These are phyloP conservation scores for Trifolium subterraneum DNA, from an alignment of 306 rosid genomes.

Conservation along the genomic window DNA sequence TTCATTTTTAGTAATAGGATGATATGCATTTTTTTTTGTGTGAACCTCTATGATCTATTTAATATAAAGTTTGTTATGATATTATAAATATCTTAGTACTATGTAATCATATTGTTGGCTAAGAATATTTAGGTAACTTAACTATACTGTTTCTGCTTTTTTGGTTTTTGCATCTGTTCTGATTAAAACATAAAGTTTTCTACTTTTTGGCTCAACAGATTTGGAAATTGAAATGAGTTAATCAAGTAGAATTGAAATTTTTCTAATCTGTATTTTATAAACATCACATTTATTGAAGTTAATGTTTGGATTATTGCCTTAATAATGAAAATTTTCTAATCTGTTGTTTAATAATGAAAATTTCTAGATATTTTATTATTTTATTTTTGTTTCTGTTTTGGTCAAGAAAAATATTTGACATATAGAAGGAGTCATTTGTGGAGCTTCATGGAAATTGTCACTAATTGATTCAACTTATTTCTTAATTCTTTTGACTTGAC, in stretches of 20 bases:
- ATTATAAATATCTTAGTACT: not conserved
- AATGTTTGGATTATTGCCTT: constrained; percentile 25
- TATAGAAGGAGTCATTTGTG: constrained; percentile 35
- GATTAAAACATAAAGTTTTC: constrained; percentile 1
- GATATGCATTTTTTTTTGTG: constrained; percentile 34
- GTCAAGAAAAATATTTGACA: constrained; percentile 30
- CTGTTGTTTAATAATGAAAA: constrained; percentile 24
- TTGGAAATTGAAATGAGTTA: not conserved
- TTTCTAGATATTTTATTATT: constrained; percentile 7
- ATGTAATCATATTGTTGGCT: constrained; percentile 25
- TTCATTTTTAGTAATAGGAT: constrained; percentile 15
- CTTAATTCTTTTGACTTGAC: constrained; percentile 39
- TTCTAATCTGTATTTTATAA: not conserved
- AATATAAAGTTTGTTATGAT: constrained; percentile 7
- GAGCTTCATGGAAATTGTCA: constrained; percentile 40
- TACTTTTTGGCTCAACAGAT: constrained; percentile 15
- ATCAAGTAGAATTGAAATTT: not conserved
- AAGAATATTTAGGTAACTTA: constrained; percentile 27
- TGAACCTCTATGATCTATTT: not conserved
- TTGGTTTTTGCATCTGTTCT: constrained; percentile 26
- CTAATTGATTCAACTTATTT: constrained; percentile 17
- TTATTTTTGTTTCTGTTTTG: constrained; percentile 6
- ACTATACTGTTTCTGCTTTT: constrained; percentile 12
- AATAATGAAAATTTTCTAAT: not conserved
- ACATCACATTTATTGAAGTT: constrained; percentile 12